Percentiles rank a stretch among this genome's conserved stretches.
Conservation (phyloP, 2,329 filamentous ascomycete genomes). For the Shiraia bambusicola region DNA sequence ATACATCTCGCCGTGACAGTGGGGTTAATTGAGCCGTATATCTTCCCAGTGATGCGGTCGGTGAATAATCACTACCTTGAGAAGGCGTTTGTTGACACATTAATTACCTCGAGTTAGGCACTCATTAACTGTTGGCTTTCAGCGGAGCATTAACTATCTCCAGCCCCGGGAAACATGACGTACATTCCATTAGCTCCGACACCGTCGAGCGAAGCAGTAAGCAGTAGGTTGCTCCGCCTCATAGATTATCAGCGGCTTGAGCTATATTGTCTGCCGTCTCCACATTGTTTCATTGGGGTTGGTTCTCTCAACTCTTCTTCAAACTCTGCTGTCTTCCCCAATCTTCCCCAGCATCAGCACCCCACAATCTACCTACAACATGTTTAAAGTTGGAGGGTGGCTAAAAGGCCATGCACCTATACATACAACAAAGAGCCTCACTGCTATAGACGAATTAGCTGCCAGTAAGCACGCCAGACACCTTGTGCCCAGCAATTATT, state of each 20-base stretch:
- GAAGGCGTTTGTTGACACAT: neutral
- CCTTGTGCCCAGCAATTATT: constrained; percentile 8
- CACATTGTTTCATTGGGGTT: neutral
- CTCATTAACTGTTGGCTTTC: no score
- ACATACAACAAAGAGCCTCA: constrained; percentile 56
- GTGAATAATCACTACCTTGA: neutral
- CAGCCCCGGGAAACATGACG: constrained; percentile 15
- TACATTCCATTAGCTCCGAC: constrained; percentile 18
- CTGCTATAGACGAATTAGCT: constrained; percentile 59
- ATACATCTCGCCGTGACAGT: constrained; percentile 3
- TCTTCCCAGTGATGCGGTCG: no score
- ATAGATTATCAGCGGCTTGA: constrained; percentile 1
- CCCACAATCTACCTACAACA: constrained; percentile 14
- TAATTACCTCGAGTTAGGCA: no score
- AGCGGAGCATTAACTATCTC: neutral
- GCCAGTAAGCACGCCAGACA: constrained; percentile 47
- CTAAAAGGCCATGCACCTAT: constrained; percentile 38
- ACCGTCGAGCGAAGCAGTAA: constrained; percentile 17
- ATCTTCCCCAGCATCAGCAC: neutral
- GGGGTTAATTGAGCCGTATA: constrained; percentile 5
- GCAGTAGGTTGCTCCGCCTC: constrained; percentile 6
- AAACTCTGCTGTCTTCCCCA: neutral
- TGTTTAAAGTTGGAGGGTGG: constrained; percentile 44
- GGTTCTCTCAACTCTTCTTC: neutral
- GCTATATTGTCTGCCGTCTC: constrained; percentile 4